Conservation (phyloP, 768 basidiomycete species). For the Pleurotus ostreatus region DNA sequence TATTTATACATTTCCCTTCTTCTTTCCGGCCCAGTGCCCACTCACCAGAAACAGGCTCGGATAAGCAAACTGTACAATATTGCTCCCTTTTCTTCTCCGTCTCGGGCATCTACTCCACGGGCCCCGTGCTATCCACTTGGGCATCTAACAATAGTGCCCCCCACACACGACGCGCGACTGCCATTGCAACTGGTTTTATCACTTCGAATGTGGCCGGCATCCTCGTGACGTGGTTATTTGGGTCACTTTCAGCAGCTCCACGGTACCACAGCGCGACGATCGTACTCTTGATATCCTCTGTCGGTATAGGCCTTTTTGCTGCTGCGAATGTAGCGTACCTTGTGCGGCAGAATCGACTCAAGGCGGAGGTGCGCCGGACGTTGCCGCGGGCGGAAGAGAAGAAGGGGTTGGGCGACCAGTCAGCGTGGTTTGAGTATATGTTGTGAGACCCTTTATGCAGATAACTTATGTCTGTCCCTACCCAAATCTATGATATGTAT, state of each 20-base stretch:
- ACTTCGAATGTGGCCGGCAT: slow-evolving; percentile 59
- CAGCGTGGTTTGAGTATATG: slow-evolving; percentile 52
- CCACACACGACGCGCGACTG: slow-evolving; percentile 50
- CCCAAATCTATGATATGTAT: no score
- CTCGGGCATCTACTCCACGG: slow-evolving; percentile 44
- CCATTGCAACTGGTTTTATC: slow-evolving; percentile 53
- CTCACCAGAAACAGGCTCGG: slow-evolving; percentile 23
- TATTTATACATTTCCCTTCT: no score
- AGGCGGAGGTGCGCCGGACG: slow-evolving; percentile 30
- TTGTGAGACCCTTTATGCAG: slow-evolving; percentile 19
- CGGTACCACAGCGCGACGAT: slow-evolving; percentile 45
- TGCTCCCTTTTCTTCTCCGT: slow-evolving; percentile 53
- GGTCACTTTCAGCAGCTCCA: slow-evolving; percentile 44
- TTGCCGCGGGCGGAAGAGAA: slow-evolving; percentile 31
- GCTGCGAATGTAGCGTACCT: slow-evolving; percentile 37
- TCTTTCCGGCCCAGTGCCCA: no score
- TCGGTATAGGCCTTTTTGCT: slow-evolving; percentile 31
- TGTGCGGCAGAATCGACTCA: slow-evolving; percentile 38
- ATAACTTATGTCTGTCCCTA: no score
- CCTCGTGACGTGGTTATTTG: slow-evolving; percentile 24
- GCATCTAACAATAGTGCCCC: slow-evolving; percentile 58
- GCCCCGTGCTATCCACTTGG: slow-evolving; percentile 55
- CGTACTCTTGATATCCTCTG: slow-evolving; percentile 33
- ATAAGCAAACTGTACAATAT: slow-evolving; percentile 39
- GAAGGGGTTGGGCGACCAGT: slow-evolving; percentile 42